phyloP scores from a whole-genome alignment of 495 filamentous ascomycete genomes.

The Neurospora sp. region DNA sequence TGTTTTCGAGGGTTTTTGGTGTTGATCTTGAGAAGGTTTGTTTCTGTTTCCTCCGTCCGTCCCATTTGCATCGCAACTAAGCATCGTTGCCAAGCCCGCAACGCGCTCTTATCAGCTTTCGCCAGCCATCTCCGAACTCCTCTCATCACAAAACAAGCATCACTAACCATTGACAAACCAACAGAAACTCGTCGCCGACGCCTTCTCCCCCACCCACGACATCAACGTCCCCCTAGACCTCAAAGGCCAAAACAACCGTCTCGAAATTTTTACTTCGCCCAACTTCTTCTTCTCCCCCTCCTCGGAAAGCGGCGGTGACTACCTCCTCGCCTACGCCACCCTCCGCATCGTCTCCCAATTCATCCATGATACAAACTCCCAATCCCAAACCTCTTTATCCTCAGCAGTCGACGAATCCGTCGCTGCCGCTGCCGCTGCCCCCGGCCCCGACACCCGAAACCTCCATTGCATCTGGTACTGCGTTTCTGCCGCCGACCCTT shows the following conservation, averaged over 20 bases:
- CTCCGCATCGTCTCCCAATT: background rate
- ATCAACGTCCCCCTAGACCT: conserved; percentile 15
- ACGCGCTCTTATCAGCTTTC: too few relatives aligned
- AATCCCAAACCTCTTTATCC: background rate
- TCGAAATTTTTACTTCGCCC: conserved; percentile 15
- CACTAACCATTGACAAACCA: background rate
- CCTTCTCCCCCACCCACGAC: conserved; percentile 11
- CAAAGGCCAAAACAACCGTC: conserved; percentile 13
- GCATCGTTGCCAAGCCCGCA: too few relatives aligned
- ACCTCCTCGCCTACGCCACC: background rate
- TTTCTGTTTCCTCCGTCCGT: too few relatives aligned
- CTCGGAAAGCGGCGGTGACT: background rate
- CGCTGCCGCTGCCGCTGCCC: too few relatives aligned
- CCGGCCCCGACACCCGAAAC: too few relatives aligned
- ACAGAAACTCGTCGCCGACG: conserved; percentile 13
- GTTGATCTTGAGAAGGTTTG: conserved; percentile 18
- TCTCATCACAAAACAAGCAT: too few relatives aligned
- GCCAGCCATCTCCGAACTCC: too few relatives aligned
- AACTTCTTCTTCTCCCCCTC: conserved; percentile 12
- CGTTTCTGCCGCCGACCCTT: conserved; percentile 12
- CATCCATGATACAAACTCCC: background rate
- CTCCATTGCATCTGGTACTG: conserved; percentile 25
- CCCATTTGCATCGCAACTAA: too few relatives aligned
- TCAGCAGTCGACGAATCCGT: background rate
- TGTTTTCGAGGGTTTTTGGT: conserved; percentile 18